Base-by-base conservation (phyloP, 176 grass and related monocot species). In the Juncus inflexus region DNA sequence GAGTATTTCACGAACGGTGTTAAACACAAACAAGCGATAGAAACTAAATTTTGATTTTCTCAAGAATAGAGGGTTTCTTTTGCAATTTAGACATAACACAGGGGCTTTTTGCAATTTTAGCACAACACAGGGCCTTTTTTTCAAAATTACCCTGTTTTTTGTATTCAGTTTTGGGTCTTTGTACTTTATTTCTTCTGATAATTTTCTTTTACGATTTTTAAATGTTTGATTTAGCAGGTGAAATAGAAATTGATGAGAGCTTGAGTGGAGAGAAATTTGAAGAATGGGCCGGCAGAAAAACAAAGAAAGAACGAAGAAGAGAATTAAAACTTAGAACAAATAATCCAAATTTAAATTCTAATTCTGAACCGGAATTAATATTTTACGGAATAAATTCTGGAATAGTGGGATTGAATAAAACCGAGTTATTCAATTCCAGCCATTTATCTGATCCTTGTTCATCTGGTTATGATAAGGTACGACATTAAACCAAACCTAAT, bases 331-430 rank as follows among this genome's bases (percentile, higher is more conserved):
- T 69, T 81, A 78, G 60, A 62, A 36, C 57, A 4, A 63, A 43
- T 87, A 74, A 69, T 79, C 50, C 58, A 57, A 72, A 78, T 16
- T 68, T 58, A 59, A 39, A 64, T 60, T 66, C 63, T 66, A 72
- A 70, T 83, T 69, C 73, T 4, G 82, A 89, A 70, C 92, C 87
- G 14, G 92, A 97, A 58, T 78, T 97, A 39, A 83, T 97, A 79
- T 97, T 83, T 80, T 97, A 97, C 81, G 92, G 92, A 55, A 86
- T 77, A 72, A 62, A 91, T 75, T 97, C 92, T 61, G 92, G 92
- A 72, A 74, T 97, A 75, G 77, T 87, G 76, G 87, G 82, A 51
- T 65, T 89, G 42, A 47, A 61, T 43, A 97, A 84, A 85, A 77
- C 63, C 57, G 72, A 82, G 65, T 61, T 84, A 41, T 80, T 89